phyloP scores from a whole-genome alignment of 176 grass and related monocot genomes.

The Triticum aestivum region IWGSC_CS_RefSeq_v2.1 NC_057794.1:26380193-26380692 shows the following conservation, averaged over 20 bases:
- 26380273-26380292: slow-evolving; percentile 22
- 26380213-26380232: not conserved
- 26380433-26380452: slow-evolving; percentile 50
- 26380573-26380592: slow-evolving; percentile 52
- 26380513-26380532: slow-evolving; percentile 90
- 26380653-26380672: too few relatives aligned
- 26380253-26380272: not conserved
- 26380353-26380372: not conserved
- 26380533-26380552: slow-evolving; percentile 83
- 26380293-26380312: not conserved
- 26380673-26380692: too few relatives aligned
- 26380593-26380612: slow-evolving; percentile 33
- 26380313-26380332: not conserved
- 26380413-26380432: slow-evolving; percentile 34
- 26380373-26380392: not conserved
- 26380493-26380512: slow-evolving; percentile 90
- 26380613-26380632: too few relatives aligned
- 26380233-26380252: not conserved
- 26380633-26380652: too few relatives aligned
- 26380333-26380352: not conserved
- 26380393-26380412: not conserved
- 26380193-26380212: not conserved
- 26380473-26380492: slow-evolving; percentile 38
- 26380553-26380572: slow-evolving; percentile 64
- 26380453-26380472: slow-evolving; percentile 20